Conservation (phyloP, 2,329 filamentous ascomycete species). For the Colletotrichum sp. region DNA sequence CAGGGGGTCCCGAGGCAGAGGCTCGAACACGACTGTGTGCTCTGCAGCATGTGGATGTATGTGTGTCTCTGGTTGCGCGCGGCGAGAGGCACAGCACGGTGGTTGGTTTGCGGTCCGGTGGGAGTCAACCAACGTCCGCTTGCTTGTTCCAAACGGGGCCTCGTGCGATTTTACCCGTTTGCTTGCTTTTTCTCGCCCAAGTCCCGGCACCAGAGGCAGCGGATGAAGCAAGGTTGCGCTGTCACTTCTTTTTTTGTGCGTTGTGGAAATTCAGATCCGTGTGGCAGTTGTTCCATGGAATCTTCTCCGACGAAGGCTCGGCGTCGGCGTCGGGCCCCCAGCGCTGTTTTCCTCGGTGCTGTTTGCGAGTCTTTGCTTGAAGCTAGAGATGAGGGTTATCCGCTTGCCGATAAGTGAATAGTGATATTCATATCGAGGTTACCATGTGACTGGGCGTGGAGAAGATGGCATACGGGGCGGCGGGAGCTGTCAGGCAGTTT, state of each 20-base stretch:
- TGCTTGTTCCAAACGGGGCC: neutral
- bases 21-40: neutral
- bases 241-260: neutral
- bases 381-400: neutral
- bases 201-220: neutral
- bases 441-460: slow-evolving; percentile 3
- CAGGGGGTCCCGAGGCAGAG: neutral
- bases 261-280: neutral
- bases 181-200: neutral
- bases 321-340: neutral
- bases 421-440: neutral
- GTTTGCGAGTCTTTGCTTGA: neutral
- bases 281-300: neutral
- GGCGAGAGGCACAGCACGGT: neutral
- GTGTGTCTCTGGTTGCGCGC: neutral
- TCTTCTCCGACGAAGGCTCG: neutral
- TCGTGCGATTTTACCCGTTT: neutral
- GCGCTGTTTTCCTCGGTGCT: neutral
- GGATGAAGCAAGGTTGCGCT: neutral
- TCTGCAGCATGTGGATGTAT: neutral
- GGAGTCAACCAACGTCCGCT: neutral
- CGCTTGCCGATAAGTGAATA: neutral
- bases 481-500: neutral
- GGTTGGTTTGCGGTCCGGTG: neutral
- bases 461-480: neutral